Evolutionary conservation across 140 eudicot genomes (phyloP), one percentile per base, ranked within the genome.

Genomic region (Stevia rebaudiana): DNA sequence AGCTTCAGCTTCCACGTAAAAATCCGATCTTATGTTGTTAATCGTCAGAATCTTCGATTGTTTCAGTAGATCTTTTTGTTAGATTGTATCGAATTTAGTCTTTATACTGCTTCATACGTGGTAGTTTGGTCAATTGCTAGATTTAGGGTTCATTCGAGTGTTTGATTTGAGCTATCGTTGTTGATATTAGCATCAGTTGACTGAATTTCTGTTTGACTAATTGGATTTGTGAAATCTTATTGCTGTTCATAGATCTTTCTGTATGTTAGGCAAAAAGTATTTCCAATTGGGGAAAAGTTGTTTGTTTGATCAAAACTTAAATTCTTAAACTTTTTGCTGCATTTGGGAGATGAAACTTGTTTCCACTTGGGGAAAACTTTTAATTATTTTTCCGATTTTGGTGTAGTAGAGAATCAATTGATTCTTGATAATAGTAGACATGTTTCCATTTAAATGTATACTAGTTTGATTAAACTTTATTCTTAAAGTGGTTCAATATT

Each of bases 131-230:
- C 30, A 44, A 17, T 15, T 36, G 6, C 36, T 18, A 31, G 70
- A 47, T 48, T 65, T 31, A 49, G 47, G 48, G 47, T 8, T 11
- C 39, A 33, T 36, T 6, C 8, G 11, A 36, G 7, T 36, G 33
- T 4, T 28, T 28, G 33, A 28, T 28, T 28, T 28, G 11, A 36
- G 11, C 1, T 2, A 36, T 18, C 69, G 11, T 64, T 39, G 4
- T 35, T 49, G 37, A 31, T 11, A 5, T 17, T 65, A 18, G 1
- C 21, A 31, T 31, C 43, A 47, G 15, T 17, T 48, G 8, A 24
- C 42, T 46, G 39, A 5, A 65, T 47, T 16, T 35, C 33, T 65
- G 40, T 53, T 68, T 68, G 55, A 68, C 64, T 40, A 4, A 24
- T 10, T 53, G 0, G 8, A 53, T 9, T 10, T 67, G 8, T 39